Evolutionary conservation across 2,329 filamentous ascomycete genomes (phyloP), one percentile per base, ranked within the genome.

Genomic region (Fusarium sp.): DNA sequence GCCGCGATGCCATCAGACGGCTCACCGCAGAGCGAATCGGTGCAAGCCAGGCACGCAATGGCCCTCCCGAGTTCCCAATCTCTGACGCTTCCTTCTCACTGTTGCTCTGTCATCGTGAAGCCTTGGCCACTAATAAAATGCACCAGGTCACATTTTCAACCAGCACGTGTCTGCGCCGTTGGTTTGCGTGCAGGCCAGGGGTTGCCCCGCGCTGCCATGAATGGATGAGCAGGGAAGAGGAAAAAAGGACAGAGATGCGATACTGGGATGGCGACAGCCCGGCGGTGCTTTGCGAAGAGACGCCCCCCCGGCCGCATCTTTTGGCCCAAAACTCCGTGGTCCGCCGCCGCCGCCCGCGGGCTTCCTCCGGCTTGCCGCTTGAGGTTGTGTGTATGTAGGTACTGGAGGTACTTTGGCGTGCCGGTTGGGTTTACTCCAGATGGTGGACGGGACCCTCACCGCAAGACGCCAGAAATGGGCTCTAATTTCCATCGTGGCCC

Each of bases 111-210:
- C 27, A 63, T 57, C 22, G 35, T 36, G 54, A 63, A 20, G 66
- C 47, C 69, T 65, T 58, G 65, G 20, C 38, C 40, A 38, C 45
- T 60, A 69, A 66, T 72, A 75, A 69, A 76, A 76, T 71, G 74
- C 77, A 72, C 65, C 65, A 59, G 69, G 75, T 78, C 72, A 76
- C 75, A 77, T 71, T 79, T 67, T 29, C 66, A 64, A 42, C 59
- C 65, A 75, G 63, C 74, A 79, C 75, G 75, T 79, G 75, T 76
- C 63, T 76, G 65, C 52, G 73, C 74, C 74, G 69, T 78, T 76
- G 74, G 67, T 74, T 74, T 78, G 75, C 72, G 72, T 73, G 68
- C 60, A 74, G 63, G 47, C 60, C 68, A 74, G 63, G 69, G 73
- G 59, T 22, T 45, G 54, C 40, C 65, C 59, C 59, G 52, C 61